Evolutionary conservation across 2,329 filamentous ascomycete species (phyloP), one percentile per base, ranked within the genome.

Genomic region (Phymatotrichopsis omnivora): DNA sequence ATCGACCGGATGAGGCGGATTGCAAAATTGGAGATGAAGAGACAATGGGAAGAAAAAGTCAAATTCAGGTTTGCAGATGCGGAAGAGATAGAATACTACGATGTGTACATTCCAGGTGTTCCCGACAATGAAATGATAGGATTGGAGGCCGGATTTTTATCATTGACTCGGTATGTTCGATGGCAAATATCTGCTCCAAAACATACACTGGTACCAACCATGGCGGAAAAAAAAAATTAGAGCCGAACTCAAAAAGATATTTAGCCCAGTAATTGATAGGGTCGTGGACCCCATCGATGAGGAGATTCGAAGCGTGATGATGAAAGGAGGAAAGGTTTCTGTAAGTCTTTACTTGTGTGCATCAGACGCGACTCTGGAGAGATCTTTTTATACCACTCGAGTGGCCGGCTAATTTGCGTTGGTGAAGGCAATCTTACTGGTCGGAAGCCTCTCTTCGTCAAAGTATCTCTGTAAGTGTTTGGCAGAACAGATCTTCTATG

Each of bases 171-270:
- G 27, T 22, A 30, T 14, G 47, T 51, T 16, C 42, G 11, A 10
- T 11, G 7, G 25, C 16, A 6, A 22, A 22, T 34, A 34, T 17
- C 19, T 34, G 11, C 10, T 34, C 10, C 8, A 34, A 34, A 11
- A 16, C 8, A 8, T 16, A 11, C 32, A 23, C 25, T 12, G 0
- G 82, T 86, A 81, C 1, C 81, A 81, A n/a, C n/a, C n/a, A n/a
- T n/a, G 0, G 82, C 86, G 81, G 1, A 81, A 81, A 1, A 64
- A 85, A 2, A 72, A 51, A 7, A 49, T n/a, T n/a, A n/a, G n/a
- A n/a, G n/a, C n/a, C n/a, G n/a, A n/a, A n/a, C n/a, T 59, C 49
- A 52, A 49, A 30, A 22, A 35, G 7, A 54, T 59, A 8, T 58
- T 59, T 35, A 52, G 57, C 32, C 57, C 57, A 5, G 49, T 59